phyloP scores from a whole-genome alignment of 2,329 filamentous ascomycete genomes.

The Penicillium sp. region DNA sequence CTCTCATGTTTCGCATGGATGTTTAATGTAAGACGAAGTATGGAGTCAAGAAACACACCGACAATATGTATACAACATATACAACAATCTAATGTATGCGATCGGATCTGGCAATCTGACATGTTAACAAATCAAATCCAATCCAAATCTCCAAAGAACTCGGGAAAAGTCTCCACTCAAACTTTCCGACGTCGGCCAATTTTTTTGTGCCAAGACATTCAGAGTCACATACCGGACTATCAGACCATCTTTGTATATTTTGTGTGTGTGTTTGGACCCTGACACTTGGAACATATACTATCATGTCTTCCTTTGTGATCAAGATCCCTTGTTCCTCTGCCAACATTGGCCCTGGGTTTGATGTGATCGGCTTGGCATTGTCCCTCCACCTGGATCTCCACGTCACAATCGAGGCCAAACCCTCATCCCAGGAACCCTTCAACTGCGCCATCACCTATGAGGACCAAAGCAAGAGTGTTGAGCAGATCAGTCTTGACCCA shows the following conservation, averaged over 20 bases:
- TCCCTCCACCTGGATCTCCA: conserved; percentile 87
- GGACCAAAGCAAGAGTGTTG: conserved; percentile 61
- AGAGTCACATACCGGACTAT: conserved; percentile 13
- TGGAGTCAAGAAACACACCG: background rate
- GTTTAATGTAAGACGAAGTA: background rate
- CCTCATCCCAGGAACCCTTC: conserved; percentile 29
- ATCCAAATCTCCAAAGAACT: background rate
- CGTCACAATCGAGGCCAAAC: conserved; percentile 61
- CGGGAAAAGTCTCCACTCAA: conserved; percentile 6
- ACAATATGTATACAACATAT: background rate
- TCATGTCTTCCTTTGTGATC: conserved; percentile 53
- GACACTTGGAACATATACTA: background rate
- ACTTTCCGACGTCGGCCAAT: conserved; percentile 18
- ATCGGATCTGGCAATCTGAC: background rate
- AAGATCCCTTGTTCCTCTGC: conserved; percentile 87
- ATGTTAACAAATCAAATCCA: background rate
- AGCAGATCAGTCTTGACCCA: conserved; percentile 71
- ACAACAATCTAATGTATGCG: background rate
- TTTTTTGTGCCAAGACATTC: conserved; percentile 19
- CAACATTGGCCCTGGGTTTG: conserved; percentile 95
- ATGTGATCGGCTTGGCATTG: conserved; percentile 87
- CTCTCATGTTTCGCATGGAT: background rate
- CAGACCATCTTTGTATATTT: background rate
- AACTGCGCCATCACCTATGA: conserved; percentile 87
- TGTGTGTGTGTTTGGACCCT: background rate